Base-by-base conservation (phyloP, 2,329 filamentous ascomycete species). In the Aspergillus sp. region DNA sequence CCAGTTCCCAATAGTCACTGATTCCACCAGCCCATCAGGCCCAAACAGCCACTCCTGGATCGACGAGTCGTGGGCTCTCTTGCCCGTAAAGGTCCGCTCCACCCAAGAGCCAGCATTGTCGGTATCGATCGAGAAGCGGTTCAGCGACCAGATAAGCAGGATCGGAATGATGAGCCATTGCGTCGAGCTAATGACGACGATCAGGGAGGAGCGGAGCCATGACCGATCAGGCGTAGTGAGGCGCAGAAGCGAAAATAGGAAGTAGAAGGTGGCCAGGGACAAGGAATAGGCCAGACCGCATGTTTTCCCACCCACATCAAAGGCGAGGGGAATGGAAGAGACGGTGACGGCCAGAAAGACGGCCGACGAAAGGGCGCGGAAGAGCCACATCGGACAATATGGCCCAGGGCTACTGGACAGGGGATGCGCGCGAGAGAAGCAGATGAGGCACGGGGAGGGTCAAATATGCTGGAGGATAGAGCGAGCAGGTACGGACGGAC, bases 251-350 rank as follows among this genome's bases (percentile, higher is more conserved):
- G 92, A 97, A 79, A 95, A 92, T 76, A 91, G 79, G 75, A 97
- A 89, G 81, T 98, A 98, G 83, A 96, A 98, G 70, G 85, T 83
- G 69, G 94, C 93, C 57, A 98, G 86, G 51, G 91, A 87, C 57
- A 98, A 85, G 74, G 92, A 97, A 81, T 96, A 98, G 64, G 92
- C 94, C 72, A 99, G 84, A 61, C 95, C 95, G 73, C 92, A 96
- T 70, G 95, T 93, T 72, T 92, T 89, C 64, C 95, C 95, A 75
- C 95, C 95, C 72, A 98, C 94, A 86, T 99, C 95, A 81, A 98
- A 98, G 72, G 94, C 91, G 74, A 99, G 89, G 63, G 95, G 95
- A 75, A 99, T 95, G 64, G 92, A 97, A 74, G 98, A 90, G 74
- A 98, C 88, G 77, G 97, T 92, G 79, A 91, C 91, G 79, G 93